Conservation (phyloP, 2,329 filamentous ascomycete species). For the Conoideocrella luteorostrata region DNA sequence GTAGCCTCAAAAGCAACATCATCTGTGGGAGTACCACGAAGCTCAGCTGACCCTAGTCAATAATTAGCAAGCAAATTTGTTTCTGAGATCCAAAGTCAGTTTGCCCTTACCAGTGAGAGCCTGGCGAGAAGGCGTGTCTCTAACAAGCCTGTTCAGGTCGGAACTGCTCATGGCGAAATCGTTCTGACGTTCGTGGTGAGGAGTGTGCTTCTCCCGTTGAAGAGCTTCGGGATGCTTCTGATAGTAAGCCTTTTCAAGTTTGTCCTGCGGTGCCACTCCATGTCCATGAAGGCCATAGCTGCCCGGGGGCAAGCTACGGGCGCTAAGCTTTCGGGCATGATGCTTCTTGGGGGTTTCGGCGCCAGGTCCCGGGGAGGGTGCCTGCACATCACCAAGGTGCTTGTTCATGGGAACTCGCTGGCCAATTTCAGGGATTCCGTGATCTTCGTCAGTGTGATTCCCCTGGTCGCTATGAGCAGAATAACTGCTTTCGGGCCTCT, state of each 20-base stretch:
- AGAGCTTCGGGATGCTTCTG: slow-evolving; percentile 81
- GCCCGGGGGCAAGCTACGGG: slow-evolving; percentile 66
- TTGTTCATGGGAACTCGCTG: slow-evolving; percentile 90
- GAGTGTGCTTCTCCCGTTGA: slow-evolving; percentile 62
- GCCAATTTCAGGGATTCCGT: slow-evolving; percentile 88
- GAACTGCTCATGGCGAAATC: slow-evolving; percentile 86
- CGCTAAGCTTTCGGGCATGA: slow-evolving; percentile 68
- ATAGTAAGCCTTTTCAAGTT: slow-evolving; percentile 87
- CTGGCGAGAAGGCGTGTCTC: slow-evolving; percentile 55
- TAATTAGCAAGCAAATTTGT: slow-evolving; percentile 17
- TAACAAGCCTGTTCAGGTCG: slow-evolving; percentile 84
- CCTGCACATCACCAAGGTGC: slow-evolving; percentile 90
- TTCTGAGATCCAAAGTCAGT: background rate
- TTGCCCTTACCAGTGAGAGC: slow-evolving; percentile 28
- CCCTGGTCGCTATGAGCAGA: slow-evolving; percentile 45
- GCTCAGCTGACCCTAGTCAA: slow-evolving; percentile 52
- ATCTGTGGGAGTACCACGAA: slow-evolving; percentile 75
- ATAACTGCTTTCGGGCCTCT: slow-evolving; percentile 56
- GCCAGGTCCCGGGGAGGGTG: slow-evolving; percentile 70
- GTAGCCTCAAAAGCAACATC: slow-evolving; percentile 84
- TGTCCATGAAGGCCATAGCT: slow-evolving; percentile 93
- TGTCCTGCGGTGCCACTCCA: slow-evolving; percentile 67
- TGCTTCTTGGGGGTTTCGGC: slow-evolving; percentile 39
- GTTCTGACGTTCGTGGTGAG: slow-evolving; percentile 48
- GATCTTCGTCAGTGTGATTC: slow-evolving; percentile 59